phyloP scores from a whole-genome alignment of 2,329 filamentous ascomycete species.

The Rutstroemia sp. region DNA sequence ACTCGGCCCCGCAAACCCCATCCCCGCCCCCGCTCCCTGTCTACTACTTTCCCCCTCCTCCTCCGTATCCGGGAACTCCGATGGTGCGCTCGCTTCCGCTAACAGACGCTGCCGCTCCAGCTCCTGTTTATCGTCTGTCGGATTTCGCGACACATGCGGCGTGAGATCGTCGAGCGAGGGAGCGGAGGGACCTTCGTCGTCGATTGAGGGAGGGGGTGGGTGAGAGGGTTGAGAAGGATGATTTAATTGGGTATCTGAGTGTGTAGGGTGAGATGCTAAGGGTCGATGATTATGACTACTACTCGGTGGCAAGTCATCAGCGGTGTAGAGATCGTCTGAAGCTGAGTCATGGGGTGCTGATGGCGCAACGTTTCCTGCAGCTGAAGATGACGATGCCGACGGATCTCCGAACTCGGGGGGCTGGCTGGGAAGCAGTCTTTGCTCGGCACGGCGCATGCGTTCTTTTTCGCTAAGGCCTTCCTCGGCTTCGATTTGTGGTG shows the following conservation, averaged over 20 bases:
- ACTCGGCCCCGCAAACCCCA: conserved; percentile 36
- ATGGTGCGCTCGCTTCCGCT: conserved; percentile 45
- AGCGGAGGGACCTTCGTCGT: conserved; percentile 15
- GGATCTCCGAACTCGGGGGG: conserved; percentile 46
- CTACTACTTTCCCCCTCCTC: conserved; percentile 24
- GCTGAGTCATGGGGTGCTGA: conserved; percentile 29
- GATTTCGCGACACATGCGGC: conserved; percentile 16
- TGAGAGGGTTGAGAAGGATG: too few species aligned
- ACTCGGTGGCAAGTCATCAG: conserved; percentile 33
- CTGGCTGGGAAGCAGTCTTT: conserved; percentile 71
- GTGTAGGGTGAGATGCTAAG: conserved; percentile 11
- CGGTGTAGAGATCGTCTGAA: conserved; percentile 44
- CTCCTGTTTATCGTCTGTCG: conserved; percentile 63
- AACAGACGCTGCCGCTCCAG: conserved; percentile 50
- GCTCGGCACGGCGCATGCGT: conserved; percentile 67
- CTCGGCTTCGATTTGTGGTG: conserved; percentile 52
- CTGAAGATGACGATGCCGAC: conserved; percentile 32
- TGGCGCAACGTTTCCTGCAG: conserved; percentile 30
- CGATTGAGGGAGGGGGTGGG: too few species aligned
- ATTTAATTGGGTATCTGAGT: background rate
- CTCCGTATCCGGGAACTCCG: conserved; percentile 43
- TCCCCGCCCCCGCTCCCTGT: background rate
- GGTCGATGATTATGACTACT: conserved; percentile 3
- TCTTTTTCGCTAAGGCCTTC: conserved; percentile 73
- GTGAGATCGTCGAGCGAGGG: conserved; percentile 21